A percentile compares a stretch with the other conserved stretches of the same genome.
Conservation (phyloP, 148 eudicot genomes). For the Silene latifolia region DNA sequence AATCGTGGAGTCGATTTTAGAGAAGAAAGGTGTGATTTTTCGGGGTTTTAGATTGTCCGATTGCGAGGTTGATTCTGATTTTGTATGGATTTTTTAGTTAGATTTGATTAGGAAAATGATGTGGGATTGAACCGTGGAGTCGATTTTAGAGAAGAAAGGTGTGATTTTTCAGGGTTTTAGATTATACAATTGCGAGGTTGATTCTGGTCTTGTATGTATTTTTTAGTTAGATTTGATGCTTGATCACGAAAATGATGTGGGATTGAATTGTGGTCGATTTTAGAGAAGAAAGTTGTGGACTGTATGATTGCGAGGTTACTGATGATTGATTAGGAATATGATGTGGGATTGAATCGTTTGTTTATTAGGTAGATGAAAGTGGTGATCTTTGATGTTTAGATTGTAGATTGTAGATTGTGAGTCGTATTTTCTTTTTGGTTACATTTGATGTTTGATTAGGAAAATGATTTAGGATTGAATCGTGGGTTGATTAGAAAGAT, state of each 20-base stretch:
- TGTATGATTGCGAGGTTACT: no score
- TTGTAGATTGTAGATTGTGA: no score
- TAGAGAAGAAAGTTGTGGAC: neutral
- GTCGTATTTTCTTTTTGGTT: no score
- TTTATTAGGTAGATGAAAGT: no score
- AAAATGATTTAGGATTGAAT: neutral
- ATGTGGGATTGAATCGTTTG: no score
- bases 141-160: neutral
- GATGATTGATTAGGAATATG: no score
- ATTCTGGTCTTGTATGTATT: neutral
- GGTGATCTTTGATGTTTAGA: no score
- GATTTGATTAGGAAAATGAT: neutral
- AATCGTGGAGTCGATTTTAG: neutral
- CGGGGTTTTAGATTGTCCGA: neutral
- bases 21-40: neutral
- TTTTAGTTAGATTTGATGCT: neutral
- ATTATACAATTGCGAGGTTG: neutral
- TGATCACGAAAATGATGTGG: neutral
- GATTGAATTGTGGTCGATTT: neutral
- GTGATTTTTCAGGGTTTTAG: neutral
- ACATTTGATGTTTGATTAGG: conserved; percentile 17
- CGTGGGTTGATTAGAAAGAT: neutral
- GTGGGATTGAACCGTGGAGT: neutral
- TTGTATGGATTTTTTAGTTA: neutral
- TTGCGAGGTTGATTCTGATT: neutral